These are phyloP conservation scores for Suillus subalutaceus DNA, from an alignment of 768 basidiomycete species.

Conservation along the genomic window DNA sequence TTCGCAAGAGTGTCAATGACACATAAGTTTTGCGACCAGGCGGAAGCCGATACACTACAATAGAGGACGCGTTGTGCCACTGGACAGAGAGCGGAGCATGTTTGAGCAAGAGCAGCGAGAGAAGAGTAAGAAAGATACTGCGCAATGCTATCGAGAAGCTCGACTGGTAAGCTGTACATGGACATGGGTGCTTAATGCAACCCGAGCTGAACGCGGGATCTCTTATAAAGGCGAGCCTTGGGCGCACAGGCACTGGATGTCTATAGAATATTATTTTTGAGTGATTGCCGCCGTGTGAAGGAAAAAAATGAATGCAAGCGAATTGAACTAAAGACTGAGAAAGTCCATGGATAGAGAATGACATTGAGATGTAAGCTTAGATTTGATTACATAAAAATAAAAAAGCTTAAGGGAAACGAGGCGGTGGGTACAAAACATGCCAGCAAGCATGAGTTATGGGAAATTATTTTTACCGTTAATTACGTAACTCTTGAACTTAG, in stretches of 20 bases:
- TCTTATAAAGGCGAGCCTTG: conserved; percentile 16
- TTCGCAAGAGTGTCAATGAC: conserved; percentile 59
- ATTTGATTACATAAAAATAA: conserved; percentile 16
- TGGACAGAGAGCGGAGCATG: conserved; percentile 43
- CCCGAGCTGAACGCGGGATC: conserved; percentile 7
- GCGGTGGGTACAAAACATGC: conserved; percentile 12
- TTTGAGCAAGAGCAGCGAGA: conserved; percentile 54
- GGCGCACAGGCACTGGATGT: conserved; percentile 9
- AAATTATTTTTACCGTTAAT: conserved; percentile 12
- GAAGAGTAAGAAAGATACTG: conserved; percentile 33
- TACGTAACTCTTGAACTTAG: conserved; percentile 16
- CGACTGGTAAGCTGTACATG: conserved; percentile 53
- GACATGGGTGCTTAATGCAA: conserved; percentile 39
- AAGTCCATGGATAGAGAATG: conserved; percentile 19
- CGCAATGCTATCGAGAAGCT: conserved; percentile 62
- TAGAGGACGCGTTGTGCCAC: conserved; percentile 68
- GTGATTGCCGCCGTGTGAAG: conserved; percentile 44
- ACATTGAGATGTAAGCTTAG: conserved; percentile 13
- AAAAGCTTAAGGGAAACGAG: conserved; percentile 10
- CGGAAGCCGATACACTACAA: conserved; percentile 52
- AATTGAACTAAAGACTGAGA: conserved; percentile 16
- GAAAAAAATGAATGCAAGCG: conserved; percentile 20
- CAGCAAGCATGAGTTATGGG: conserved; percentile 5
- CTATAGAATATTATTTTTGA: conserved; percentile 17
- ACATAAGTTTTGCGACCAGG: conserved; percentile 46